Conservation (phyloP, 139 green algal genomes). For the Asterochloris sp. region DNA sequence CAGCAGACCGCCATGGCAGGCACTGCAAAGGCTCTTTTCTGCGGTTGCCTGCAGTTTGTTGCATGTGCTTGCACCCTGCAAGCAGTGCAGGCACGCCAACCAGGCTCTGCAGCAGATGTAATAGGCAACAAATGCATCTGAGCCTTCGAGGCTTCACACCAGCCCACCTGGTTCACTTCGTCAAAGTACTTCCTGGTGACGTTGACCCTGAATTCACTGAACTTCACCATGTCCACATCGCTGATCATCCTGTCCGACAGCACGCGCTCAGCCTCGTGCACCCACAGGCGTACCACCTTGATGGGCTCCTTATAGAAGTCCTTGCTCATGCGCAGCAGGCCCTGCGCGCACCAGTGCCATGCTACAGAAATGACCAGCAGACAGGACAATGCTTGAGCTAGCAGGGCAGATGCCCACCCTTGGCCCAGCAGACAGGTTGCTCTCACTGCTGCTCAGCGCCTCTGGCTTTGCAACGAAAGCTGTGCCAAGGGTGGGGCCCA, state of each 20-base stretch:
- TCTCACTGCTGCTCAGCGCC: too few relatives aligned
- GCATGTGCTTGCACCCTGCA: too few relatives aligned
- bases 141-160: not conserved
- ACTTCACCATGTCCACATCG: slow-evolving; percentile 71
- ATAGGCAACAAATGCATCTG: not conserved
- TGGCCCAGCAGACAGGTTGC: not conserved
- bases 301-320: slow-evolving; percentile 66
- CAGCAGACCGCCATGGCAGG: too few relatives aligned
- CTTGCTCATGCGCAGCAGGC: slow-evolving; percentile 73
- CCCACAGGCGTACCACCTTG: slow-evolving; percentile 71
- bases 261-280: slow-evolving; percentile 83
- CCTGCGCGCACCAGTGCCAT: slow-evolving; percentile 30
- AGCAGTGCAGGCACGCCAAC: not conserved
- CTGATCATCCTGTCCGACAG: slow-evolving; percentile 83
- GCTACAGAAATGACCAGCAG: not conserved
- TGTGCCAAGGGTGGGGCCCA: too few relatives aligned
- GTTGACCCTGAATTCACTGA: slow-evolving; percentile 61
- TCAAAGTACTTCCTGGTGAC: slow-evolving; percentile 73
- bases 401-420: too few relatives aligned
- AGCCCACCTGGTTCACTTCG: slow-evolving; percentile 32
- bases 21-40: too few relatives aligned
- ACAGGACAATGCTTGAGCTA: not conserved
- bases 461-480: too few relatives aligned
- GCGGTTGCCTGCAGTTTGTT: too few relatives aligned
- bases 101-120: not conserved